Evolutionary conservation across 345 rosid genomes (phyloP), one percentile per base, ranked within the genome.

Genomic region (Ricinus communis): DNA sequence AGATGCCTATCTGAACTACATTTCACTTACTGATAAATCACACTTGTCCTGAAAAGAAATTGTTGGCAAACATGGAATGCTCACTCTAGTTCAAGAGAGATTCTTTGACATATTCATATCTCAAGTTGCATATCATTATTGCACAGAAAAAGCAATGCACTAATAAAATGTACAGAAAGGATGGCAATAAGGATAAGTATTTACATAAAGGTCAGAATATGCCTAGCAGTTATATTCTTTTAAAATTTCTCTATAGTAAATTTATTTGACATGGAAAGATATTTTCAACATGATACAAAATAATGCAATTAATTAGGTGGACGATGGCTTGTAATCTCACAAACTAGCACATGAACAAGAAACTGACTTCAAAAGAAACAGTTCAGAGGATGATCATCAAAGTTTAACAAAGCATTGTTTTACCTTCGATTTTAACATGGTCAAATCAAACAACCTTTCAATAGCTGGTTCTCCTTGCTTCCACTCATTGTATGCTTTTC

Each of bases 391-490:
- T 36, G 21, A 13, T 36, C 45, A 30, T 12, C 55, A 51, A 24
- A 14, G 53, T 12, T 51, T 15, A 28, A 65, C n/a, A 63, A 60
- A 66, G 19, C 31, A 41, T 15, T 19, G 43, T 33, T 18, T 60
- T 79, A 90, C 98, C 96, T 90, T 84, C 51, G 88, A 79, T 74
- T 80, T 83, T 63, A 81, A 81, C 51, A 72, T 81, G 69, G 90
- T 73, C 76, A 91, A 79, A 72, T 85, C 95, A 83, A 86, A 86
- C 71, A 94, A 81, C 46, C 95, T 91, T 77, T 90, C 91, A 60
- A 94, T 82, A 1, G 96, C 95, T 40, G 97, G 96, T 79, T 94
- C 98, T 70, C 96, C 97, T 81, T 87, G 95, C 87, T 94, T 94
- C 86, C 91, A 82, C 74, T 91, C 98, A 72, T 94, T 91, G 79